Evolutionary conservation across 768 basidiomycete genomes (phyloP).

Genomic region (Kwoniella pini): DNA sequence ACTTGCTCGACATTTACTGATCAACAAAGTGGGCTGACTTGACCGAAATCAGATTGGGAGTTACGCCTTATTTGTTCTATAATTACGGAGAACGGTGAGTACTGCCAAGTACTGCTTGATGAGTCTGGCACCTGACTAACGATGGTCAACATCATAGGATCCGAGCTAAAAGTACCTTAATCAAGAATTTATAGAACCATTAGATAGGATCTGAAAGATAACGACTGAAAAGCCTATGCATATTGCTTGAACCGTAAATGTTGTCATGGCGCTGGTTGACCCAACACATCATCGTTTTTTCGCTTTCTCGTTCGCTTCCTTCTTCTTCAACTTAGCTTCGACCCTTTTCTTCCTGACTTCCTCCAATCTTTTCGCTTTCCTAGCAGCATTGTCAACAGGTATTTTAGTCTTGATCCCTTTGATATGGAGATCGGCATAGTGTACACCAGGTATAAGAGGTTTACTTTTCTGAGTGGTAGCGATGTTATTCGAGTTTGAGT

Average conservation of each 20-base stretch:
- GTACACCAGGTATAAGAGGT: conserved; percentile 24
- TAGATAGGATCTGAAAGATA: too few relatives aligned
- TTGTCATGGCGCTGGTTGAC: too few relatives aligned
- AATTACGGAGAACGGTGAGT: conserved; percentile 17
- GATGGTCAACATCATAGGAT: too few relatives aligned
- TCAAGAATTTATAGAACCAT: too few relatives aligned
- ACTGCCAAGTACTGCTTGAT: too few relatives aligned
- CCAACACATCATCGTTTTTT: neutral
- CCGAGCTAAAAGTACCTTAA: too few relatives aligned
- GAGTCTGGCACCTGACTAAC: too few relatives aligned
- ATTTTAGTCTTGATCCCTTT: conserved; percentile 44
- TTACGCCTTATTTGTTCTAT: conserved; percentile 19
- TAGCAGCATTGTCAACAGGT: conserved; percentile 35
- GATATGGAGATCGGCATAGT: conserved; percentile 44
- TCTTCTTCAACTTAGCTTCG: conserved; percentile 33
- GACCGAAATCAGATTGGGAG: conserved; percentile 9
- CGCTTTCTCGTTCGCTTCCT: conserved; percentile 16
- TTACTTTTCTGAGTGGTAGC: neutral
- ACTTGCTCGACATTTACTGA: neutral
- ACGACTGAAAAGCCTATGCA: too few relatives aligned
- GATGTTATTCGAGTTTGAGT: neutral
- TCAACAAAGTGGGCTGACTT: neutral
- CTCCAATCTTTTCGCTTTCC: conserved; percentile 29
- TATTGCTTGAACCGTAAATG: too few relatives aligned
- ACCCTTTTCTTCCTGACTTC: conserved; percentile 35